phyloP scores from a whole-genome alignment of 768 basidiomycete species.

The Suillus placidus region DNA sequence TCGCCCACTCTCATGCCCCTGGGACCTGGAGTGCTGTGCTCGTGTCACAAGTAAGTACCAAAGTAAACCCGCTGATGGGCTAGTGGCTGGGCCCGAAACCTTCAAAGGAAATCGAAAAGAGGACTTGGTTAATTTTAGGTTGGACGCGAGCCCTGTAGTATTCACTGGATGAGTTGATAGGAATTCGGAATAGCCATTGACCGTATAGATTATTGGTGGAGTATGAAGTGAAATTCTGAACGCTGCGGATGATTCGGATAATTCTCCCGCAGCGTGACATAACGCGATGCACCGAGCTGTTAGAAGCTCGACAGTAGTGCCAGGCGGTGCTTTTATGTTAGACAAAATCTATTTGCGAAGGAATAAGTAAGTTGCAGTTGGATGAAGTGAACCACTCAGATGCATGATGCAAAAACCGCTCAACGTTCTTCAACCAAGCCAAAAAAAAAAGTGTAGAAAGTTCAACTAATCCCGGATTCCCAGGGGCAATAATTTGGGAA shows the following conservation, averaged over 20 bases:
- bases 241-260: neutral
- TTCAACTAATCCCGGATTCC: neutral
- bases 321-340: neutral
- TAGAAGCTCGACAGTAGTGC: neutral
- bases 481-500: neutral
- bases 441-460: neutral
- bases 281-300: neutral
- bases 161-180: neutral
- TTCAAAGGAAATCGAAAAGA: neutral
- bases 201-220: neutral
- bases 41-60: neutral
- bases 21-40: neutral
- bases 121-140: neutral
- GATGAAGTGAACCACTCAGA: neutral
- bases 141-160: neutral
- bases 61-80: neutral
- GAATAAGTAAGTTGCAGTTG: neutral
- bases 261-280: neutral
- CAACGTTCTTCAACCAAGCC: neutral
- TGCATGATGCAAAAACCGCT: neutral
- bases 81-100: neutral
- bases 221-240: neutral
- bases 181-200: neutral
- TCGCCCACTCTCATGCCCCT: neutral
- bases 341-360: neutral